Percentiles rank a stretch among this genome's conserved stretches.
Conservation (phyloP, 2,329 filamentous ascomycete genomes). For the Lecanicillium sp. region DNA sequence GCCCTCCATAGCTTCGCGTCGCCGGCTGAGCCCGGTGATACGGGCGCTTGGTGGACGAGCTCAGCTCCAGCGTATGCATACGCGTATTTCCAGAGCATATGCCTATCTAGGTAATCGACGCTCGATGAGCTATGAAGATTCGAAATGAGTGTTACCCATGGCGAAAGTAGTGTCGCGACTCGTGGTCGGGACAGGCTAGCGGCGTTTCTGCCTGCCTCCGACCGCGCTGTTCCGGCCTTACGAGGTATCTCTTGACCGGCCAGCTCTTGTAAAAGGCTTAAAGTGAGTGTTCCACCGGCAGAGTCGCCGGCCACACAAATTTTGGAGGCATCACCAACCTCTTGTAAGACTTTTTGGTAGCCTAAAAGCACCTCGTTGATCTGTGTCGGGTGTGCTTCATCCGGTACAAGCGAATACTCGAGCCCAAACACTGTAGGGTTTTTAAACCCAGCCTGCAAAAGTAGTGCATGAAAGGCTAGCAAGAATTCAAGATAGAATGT, state of each 20-base stretch:
- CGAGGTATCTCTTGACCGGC: slow-evolving; percentile 25
- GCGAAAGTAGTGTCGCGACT: slow-evolving; percentile 67
- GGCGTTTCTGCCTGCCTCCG: too few relatives aligned
- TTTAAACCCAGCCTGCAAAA: slow-evolving; percentile 55
- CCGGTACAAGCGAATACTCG: slow-evolving; percentile 74
- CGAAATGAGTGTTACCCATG: slow-evolving; percentile 70
- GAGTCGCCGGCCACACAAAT: slow-evolving; percentile 73
- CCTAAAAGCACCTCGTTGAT: slow-evolving; percentile 60
- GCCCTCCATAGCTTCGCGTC: slow-evolving; percentile 58
- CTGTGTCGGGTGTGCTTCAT: slow-evolving; percentile 64
- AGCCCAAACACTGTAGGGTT: slow-evolving; percentile 75
- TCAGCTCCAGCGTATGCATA: slow-evolving; percentile 51
- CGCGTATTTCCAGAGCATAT: slow-evolving; percentile 61
- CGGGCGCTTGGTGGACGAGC: slow-evolving; percentile 25
- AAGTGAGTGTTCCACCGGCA: slow-evolving; percentile 64
- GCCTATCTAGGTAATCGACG: slow-evolving; percentile 66
- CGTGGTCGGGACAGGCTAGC: slow-evolving; percentile 21
- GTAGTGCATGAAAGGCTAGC: slow-evolving; percentile 58
- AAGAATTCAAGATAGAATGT: slow-evolving; percentile 85
- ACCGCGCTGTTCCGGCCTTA: slow-evolving; percentile 1
- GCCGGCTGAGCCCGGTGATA: slow-evolving; percentile 62
- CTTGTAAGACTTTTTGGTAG: slow-evolving; percentile 60
- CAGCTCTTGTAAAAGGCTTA: slow-evolving; percentile 64
- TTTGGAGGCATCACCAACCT: slow-evolving; percentile 47
- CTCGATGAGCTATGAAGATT: slow-evolving; percentile 56